These are phyloP conservation scores for Globisporangium carolinianum DNA, from an alignment of 352 stramenopile species.

Conservation along the genomic window DNA sequence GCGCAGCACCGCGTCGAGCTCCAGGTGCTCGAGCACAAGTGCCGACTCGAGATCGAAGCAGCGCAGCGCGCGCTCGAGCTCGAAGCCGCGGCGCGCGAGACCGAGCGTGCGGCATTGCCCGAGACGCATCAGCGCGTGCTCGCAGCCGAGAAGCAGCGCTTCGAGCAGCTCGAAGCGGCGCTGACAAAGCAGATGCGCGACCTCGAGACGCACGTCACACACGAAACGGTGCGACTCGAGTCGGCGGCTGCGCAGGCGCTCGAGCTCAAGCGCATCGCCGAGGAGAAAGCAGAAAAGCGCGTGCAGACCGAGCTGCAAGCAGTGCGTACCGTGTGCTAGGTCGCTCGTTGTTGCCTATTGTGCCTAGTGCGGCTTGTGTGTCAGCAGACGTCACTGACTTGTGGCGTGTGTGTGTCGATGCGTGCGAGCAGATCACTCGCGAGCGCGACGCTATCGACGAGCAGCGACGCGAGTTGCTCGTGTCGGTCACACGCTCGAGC, in stretches of 20 bases:
- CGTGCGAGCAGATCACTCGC: constrained; percentile 30
- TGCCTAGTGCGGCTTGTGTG: not conserved
- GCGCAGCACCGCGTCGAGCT: constrained; percentile 41
- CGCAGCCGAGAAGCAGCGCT: constrained; percentile 54
- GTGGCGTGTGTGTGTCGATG: no score
- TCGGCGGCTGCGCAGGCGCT: constrained; percentile 28
- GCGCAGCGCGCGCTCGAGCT: constrained; percentile 21
- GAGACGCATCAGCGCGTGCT: constrained; percentile 49
- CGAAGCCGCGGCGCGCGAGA: constrained; percentile 30
- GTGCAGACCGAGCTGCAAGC: constrained; percentile 53
- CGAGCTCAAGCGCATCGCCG: constrained; percentile 26
- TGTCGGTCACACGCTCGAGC: constrained; percentile 38
- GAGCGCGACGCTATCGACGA: constrained; percentile 69
- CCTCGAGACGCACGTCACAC: constrained; percentile 35
- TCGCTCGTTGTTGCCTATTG: no score
- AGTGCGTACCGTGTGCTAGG: constrained; percentile 13
- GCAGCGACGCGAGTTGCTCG: constrained; percentile 60
- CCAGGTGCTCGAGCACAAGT: constrained; percentile 55
- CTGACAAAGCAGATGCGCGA: constrained; percentile 43
- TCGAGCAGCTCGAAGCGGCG: constrained; percentile 51
- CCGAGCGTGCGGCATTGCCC: constrained; percentile 49
- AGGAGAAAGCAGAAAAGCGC: constrained; percentile 54
- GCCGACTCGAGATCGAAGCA: constrained; percentile 40
- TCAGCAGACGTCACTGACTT: not conserved
- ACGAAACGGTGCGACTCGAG: constrained; percentile 35